A percentile compares a stretch with the other conserved stretches of the same genome.
Conservation (phyloP, 257 asterid genomes). For the Solanum etuberosum region DNA sequence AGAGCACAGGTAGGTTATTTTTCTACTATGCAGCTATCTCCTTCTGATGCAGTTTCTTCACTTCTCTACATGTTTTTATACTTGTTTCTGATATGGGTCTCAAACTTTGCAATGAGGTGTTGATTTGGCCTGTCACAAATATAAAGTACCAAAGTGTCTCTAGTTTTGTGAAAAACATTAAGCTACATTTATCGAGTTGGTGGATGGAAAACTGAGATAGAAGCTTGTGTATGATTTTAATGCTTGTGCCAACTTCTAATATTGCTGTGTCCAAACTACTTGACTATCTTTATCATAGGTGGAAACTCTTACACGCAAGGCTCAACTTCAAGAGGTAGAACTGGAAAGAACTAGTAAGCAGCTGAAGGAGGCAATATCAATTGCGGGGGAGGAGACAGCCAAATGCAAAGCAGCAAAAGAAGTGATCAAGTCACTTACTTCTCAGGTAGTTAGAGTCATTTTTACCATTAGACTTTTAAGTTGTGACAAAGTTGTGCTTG, state of each 20-base stretch:
- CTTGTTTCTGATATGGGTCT: background rate
- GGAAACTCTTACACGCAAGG: conserved; percentile 57
- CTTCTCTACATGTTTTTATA: background rate
- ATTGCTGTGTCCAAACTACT: background rate
- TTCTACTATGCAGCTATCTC: background rate
- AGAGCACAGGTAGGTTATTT: conserved; percentile 63
- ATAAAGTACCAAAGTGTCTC: background rate
- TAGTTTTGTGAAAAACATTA: background rate
- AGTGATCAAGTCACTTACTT: conserved; percentile 89
- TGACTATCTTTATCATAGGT: conserved; percentile 36
- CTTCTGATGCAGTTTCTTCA: background rate
- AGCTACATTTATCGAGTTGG: background rate
- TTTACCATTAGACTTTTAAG: background rate
- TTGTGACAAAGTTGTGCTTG: background rate
- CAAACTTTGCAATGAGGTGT: background rate
- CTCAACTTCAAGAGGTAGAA: conserved; percentile 73
- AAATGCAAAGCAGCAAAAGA: conserved; percentile 97
- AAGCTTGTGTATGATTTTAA: background rate
- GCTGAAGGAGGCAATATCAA: conserved; percentile 72
- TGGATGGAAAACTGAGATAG: background rate
- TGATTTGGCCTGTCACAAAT: background rate
- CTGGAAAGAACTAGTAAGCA: conserved; percentile 71
- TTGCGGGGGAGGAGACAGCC: conserved; percentile 92
- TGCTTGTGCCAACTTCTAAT: background rate
- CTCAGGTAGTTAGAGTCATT: conserved; percentile 46